Evolutionary conservation across 2,329 filamentous ascomycete species (phyloP), one percentile per base, ranked within the genome.

Genomic region (Blastomyces silverae): DNA sequence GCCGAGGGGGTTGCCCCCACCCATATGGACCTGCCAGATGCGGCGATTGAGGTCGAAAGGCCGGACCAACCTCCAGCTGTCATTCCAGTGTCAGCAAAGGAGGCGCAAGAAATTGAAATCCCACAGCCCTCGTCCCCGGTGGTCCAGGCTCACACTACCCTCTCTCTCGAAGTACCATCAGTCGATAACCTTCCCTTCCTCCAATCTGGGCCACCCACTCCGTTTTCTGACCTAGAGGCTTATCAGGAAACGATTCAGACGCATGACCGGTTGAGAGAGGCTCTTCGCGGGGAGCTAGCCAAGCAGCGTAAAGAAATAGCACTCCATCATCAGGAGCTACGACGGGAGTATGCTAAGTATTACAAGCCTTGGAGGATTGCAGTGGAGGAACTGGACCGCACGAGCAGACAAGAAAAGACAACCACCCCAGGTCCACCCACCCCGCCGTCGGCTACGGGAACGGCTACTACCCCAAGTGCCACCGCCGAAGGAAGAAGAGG

Each of bases 171-270:
- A 17, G 72, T 72, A 10, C 73, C 79, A 25, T 74, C 76, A 1
- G 64, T 81, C 52, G 78, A 80, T 22, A 75, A 70, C 64, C 71
- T 82, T n/a, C 80, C 80, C 4, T 82, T 81, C 67, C 69, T 82
- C 25, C 70, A 74, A 48, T 71, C 72, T 25, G 78, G 76, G 0
- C 77, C 78, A 39, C 79, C 74, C 5, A 79, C 78, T 6, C 78
- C 79, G 1, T 70, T 80, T 25, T 78, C 78, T 6, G 77, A 82
- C 34, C 71, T 81, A 60, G 79, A 81, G 22, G 71, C 77, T 3
- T 77, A 75, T 28, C 77, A 80, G 61, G 78, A 81, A 44, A 79
- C 79, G 62, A 67, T 68, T 10, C 66, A 72, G 20, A 73, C 71
- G 10, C 74, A 80, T 63, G 73, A 78, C 50, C 70, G 69, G 15